Evolutionary conservation across 2,329 filamentous ascomycete species (phyloP), one percentile per base, ranked within the genome.

Genomic region (Cryphonectria carpinicola): DNA sequence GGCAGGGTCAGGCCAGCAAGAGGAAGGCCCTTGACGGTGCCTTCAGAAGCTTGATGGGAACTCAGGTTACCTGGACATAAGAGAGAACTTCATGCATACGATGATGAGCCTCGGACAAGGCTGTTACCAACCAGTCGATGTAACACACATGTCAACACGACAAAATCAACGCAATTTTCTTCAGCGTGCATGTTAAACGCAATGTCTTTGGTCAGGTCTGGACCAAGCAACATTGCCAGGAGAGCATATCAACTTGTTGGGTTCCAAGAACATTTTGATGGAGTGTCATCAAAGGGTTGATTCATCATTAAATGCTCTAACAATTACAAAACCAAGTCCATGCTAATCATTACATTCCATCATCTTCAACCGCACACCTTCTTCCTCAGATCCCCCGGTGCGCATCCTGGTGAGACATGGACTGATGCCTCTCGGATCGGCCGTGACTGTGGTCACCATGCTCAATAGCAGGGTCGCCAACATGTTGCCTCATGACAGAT

Each of bases 1-100:
- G 79, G 0, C 87, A 85, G 73, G 81, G 82, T 67, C 86, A 84
- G 72, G 90, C 90, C 75, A 85, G 88, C 74, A 97, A 97, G 82
- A 86, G 93, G 60, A 90, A 93, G 77, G 91, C 91, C 0, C 83
- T 98, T 2, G 91, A 97, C 66, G 89, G 95, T 76, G 90, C 96
- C 6, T 97, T 94, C 75, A 88, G 87, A 74, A 93, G 91, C 69
- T 82, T 98, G 75, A 93, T 93, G 79, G 90, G 88, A 46, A 88
- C 87, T 77, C 89, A 90, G 73, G 87, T 95, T 66, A 93, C 89
- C 0, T 94, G 92, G 75, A 79, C 75, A 10, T 75, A 6, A 17
- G 14, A 58, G n/a, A 1, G 4, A 1, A 1, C 43, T 46, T 22
- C 46, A n/a, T 22, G 22, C 22, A 4, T 52, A n/a, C 19, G 46